Conservation (phyloP, 305 asterid species). For the Coffea humblotiana region DNA sequence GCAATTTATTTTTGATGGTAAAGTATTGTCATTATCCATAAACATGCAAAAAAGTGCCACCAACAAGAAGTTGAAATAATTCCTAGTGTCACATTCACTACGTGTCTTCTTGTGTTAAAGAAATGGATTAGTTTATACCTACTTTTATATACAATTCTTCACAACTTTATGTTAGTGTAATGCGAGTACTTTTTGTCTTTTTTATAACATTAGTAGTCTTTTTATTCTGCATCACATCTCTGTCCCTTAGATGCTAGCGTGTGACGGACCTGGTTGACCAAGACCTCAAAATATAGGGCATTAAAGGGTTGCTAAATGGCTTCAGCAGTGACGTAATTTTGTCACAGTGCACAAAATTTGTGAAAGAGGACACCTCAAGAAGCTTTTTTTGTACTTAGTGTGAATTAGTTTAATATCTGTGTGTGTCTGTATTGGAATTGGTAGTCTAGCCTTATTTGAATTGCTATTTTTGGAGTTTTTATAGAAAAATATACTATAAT, state of each 20-base stretch:
- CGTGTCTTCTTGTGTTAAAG: neutral
- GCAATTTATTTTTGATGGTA: neutral
- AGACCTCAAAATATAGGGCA: slow-evolving; percentile 7
- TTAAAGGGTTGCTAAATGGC: neutral
- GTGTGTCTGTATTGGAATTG: no score
- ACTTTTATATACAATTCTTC: neutral
- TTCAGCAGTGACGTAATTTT: neutral
- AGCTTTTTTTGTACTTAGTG: neutral
- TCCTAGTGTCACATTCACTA: neutral
- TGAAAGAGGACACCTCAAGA: neutral
- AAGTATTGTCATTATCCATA: neutral
- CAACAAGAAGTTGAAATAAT: neutral
- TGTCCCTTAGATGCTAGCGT: slow-evolving; percentile 17
- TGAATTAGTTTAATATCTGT: neutral
- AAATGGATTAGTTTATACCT: neutral
- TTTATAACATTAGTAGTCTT: neutral
- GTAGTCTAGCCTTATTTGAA: no score
- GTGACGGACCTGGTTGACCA: slow-evolving; percentile 13
- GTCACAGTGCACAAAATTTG: neutral
- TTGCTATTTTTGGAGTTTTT: no score
- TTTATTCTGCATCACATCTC: slow-evolving; percentile 20
- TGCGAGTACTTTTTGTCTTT: neutral
- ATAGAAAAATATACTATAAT: no score
- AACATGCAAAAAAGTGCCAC: neutral
- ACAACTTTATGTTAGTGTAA: neutral